Percentiles rank a stretch among this genome's conserved stretches.
These are phyloP conservation scores for Ceratobasidium sp. DNA, from an alignment of 1,284 basidiomycete species.

Conservation along the genomic window DNA sequence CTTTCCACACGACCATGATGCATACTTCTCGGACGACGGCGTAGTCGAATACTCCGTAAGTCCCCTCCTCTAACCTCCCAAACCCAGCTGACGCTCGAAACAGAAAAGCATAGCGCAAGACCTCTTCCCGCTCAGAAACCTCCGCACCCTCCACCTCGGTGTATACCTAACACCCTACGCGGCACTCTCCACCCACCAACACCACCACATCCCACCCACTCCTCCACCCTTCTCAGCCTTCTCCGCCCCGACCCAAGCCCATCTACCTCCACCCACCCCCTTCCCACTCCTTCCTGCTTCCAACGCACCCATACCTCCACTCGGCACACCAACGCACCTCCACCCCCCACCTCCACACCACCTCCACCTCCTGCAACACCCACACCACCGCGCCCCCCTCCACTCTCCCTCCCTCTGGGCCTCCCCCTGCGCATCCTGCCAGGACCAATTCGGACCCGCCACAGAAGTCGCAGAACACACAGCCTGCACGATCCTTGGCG, in stretches of 20 bases:
- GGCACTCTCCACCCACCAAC: conserved; percentile 35
- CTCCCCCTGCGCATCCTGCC: conserved; percentile 49
- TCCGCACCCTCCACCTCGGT: conserved; percentile 28
- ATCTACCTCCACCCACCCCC: neutral
- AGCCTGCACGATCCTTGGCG: conserved; percentile 11
- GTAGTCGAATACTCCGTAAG: conserved; percentile 40
- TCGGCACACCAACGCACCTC: neutral
- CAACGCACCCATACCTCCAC: neutral
- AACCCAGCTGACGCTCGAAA: too few relatives aligned
- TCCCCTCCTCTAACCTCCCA: neutral
- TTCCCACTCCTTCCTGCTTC: neutral
- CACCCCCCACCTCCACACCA: conserved; percentile 49
- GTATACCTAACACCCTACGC: conserved; percentile 39
- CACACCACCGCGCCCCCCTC: conserved; percentile 41
- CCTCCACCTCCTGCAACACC: conserved; percentile 47
- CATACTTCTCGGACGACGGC: conserved; percentile 41
- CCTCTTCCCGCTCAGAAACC: conserved; percentile 26
- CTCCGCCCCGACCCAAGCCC: neutral
- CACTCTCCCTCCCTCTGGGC: conserved; percentile 40
- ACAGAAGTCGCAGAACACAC: conserved; percentile 32
- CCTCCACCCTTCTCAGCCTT: neutral
- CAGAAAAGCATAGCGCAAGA: conserved; percentile 38
- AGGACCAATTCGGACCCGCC: conserved; percentile 30
- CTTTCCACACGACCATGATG: conserved; percentile 43
- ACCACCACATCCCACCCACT: neutral